Conservation (phyloP, 2,329 filamentous ascomycete genomes). For the Monosporascus sp. region DNA sequence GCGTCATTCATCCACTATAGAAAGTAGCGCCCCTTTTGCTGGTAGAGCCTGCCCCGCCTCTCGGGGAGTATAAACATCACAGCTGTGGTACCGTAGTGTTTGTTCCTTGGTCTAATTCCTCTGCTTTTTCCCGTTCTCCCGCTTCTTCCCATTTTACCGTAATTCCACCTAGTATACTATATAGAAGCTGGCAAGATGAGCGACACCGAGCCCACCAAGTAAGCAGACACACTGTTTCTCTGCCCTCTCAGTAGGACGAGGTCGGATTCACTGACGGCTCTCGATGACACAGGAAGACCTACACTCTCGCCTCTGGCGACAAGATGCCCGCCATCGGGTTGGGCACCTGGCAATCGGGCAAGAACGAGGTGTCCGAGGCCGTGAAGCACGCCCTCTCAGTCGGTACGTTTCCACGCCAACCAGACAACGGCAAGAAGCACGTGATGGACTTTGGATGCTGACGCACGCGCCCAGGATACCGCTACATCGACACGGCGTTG, state of each 20-base stretch:
- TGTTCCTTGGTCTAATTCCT: too few species aligned
- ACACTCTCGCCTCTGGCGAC: conserved; percentile 68
- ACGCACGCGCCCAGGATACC: conserved; percentile 47
- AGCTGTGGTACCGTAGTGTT: too few species aligned
- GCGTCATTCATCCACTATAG: too few species aligned
- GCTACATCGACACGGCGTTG: conserved; percentile 71
- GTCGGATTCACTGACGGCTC: not conserved
- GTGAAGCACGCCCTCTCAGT: conserved; percentile 61
- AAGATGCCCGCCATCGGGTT: conserved; percentile 74
- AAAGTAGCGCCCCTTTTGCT: too few species aligned
- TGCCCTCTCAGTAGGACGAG: not conserved
- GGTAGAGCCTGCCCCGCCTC: too few species aligned
- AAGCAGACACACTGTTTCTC: not conserved
- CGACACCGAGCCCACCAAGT: not conserved
- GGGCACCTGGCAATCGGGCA: conserved; percentile 74
- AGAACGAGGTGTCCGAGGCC: conserved; percentile 61
- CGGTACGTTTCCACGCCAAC: not conserved
- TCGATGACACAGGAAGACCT: conserved; percentile 41
- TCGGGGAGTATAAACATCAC: too few species aligned
- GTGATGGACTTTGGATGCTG: not conserved
- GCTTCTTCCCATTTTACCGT: too few species aligned
- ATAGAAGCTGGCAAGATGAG: too few species aligned
- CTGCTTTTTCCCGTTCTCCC: too few species aligned
- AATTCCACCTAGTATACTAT: too few species aligned
- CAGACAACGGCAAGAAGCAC: too few species aligned